Conservation (phyloP, 1,284 basidiomycete genomes). For the Trichosporon sp. region DNA sequence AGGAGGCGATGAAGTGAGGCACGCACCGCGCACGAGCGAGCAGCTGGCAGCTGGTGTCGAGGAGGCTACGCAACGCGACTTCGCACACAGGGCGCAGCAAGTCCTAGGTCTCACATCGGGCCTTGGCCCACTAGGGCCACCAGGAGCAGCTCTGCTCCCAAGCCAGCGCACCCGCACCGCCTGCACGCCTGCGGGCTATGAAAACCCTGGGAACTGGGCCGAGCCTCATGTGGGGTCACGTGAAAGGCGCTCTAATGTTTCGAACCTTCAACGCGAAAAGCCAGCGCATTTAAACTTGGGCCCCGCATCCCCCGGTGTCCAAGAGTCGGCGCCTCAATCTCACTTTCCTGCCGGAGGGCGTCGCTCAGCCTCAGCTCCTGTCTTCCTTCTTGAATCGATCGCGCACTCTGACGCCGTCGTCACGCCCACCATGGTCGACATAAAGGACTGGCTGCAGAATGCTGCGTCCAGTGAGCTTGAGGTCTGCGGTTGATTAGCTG, state of each 20-base stretch:
- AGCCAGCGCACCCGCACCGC: not conserved
- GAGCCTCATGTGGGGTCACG: not conserved
- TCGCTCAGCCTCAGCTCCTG: not conserved
- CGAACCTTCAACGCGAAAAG: not conserved
- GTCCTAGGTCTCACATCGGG: not conserved
- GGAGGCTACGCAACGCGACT: slow-evolving; percentile 2
- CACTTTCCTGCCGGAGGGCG: slow-evolving; percentile 5
- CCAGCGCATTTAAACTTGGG: slow-evolving; percentile 14
- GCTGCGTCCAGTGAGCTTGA: not conserved
- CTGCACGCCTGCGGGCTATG: not conserved
- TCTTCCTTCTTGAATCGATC: not conserved
- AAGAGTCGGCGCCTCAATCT: not conserved
- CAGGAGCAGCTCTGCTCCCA: slow-evolving; percentile 3
- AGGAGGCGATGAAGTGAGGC: slow-evolving; percentile 17
- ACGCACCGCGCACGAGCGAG: slow-evolving; percentile 12
- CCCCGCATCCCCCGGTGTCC: slow-evolving; percentile 8
- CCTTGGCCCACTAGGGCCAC: not conserved
- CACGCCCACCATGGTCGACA: slow-evolving; percentile 37
- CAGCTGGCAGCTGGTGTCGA: not conserved
- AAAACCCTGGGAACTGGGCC: slow-evolving; percentile 8
- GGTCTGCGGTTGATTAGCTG: not conserved
- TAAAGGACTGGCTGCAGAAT: slow-evolving; percentile 38
- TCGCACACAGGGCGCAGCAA: slow-evolving; percentile 11
- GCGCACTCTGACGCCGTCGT: not conserved
- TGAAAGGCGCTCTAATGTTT: not conserved